A percentile compares a stretch with the other conserved stretches of the same genome.
These are phyloP conservation scores for Coccomyxa subellipsoidea DNA, from an alignment of 163 green algal species.

Conservation along the genomic window DNA sequence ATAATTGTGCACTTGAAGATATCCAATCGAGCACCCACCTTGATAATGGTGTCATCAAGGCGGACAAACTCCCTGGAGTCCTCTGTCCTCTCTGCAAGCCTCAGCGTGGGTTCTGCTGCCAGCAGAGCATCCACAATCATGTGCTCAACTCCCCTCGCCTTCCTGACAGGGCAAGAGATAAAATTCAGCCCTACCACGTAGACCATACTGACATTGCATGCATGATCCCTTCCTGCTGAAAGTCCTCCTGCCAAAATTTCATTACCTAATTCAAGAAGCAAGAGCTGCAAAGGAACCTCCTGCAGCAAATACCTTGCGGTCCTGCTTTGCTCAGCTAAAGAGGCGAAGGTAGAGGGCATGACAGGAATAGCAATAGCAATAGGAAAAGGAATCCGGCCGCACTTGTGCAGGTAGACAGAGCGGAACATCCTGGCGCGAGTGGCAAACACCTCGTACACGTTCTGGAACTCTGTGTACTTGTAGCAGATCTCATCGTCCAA, in stretches of 20 bases:
- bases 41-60: slow-evolving; percentile 52
- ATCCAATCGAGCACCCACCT: background rate
- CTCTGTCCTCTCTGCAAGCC: slow-evolving; percentile 34
- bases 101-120: slow-evolving; percentile 42
- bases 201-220: no score
- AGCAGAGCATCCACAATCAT: slow-evolving; percentile 61
- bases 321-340: no score
- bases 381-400: background rate
- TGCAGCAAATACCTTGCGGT: no score
- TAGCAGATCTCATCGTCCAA: slow-evolving; percentile 57
- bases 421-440: slow-evolving; percentile 50
- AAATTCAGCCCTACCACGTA: background rate
- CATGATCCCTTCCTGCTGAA: no score
- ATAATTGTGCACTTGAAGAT: background rate
- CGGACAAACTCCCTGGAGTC: slow-evolving; percentile 33
- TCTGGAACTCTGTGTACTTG: slow-evolving; percentile 52
- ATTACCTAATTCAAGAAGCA: no score
- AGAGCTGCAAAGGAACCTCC: background rate
- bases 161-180: slow-evolving; percentile 21
- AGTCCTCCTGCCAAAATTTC: no score
- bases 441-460: slow-evolving; percentile 56
- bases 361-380: background rate
- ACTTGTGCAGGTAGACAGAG: slow-evolving; percentile 49
- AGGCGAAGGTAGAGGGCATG: no score
- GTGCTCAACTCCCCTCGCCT: slow-evolving; percentile 54